Evolutionary conservation across 495 filamentous ascomycete genomes (phyloP), one percentile per base, ranked within the genome.

Genomic region (Clavariopsis aquatica): DNA sequence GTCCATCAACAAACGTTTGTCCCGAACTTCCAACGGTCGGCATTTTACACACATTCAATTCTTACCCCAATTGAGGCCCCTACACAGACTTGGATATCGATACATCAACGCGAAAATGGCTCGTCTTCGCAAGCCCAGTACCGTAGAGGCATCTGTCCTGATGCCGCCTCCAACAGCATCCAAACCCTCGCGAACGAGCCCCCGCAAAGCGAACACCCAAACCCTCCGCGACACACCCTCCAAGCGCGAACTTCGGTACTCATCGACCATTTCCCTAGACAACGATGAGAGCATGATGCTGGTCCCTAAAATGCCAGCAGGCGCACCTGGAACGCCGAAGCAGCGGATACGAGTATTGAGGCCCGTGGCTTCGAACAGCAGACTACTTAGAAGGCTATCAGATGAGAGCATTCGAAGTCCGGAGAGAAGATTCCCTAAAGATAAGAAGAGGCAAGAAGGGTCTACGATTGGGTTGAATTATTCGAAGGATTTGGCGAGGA

Each of bases 351-450:
- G 38, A 43, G 38, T 43, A 1, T 24, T 70, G 26, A 57, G 60
- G 36, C 58, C 68, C 1, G 60, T 70, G 28, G 64, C 68, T 3
- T 36, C 24, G 10, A 67, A 70, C 34, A 59, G 56, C 23, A 13
- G 36, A 38, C 28, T 70, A n/a, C 22, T 70, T 15, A 55, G 60
- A 34, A 64, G 64, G 51, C 27, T 67, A 23, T 36, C 45, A 8
- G 49, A 66, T 20, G 68, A 70, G 54, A 67, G 64, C 56, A 34
- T 67, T 22, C 38, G 46, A 17, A 64, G 19, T 15, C 64, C 64
- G 31, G 68, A 66, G 23, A 31, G n/a, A 17, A 43, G 38, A 17
- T 3, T 3, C 2, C 13, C 36, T 20, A 52, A 24, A 24, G 41
- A 26, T 36, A 55, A 64, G 56, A 43, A 29, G 41, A 41, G 57